Evolutionary conservation across 2,329 filamentous ascomycete species (phyloP).

Genomic region (Sclerotinia borealis): DNA sequence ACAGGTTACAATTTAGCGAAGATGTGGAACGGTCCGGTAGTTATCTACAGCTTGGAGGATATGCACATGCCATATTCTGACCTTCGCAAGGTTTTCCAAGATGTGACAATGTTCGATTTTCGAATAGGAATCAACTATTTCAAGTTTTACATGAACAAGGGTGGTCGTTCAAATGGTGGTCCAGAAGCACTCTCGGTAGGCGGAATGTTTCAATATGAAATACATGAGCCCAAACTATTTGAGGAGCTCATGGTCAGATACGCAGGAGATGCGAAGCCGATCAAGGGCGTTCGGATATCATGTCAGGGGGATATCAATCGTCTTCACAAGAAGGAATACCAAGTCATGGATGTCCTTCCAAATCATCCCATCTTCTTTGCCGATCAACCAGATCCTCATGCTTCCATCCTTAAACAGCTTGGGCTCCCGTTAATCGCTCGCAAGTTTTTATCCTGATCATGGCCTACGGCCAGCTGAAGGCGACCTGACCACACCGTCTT

Average conservation of each 20-base stretch:
- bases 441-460: not conserved
- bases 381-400: not conserved
- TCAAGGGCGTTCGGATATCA: not conserved
- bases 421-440: not conserved
- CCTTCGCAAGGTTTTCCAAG: not conserved
- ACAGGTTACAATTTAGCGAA: not conserved
- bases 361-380: not conserved
- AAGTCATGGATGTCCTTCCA: not conserved
- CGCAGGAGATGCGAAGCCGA: not conserved
- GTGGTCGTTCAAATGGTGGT: not conserved
- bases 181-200: not conserved
- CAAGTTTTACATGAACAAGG: not conserved
- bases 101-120: not conserved
- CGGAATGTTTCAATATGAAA: not conserved
- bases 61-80: not conserved
- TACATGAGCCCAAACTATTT: not conserved
- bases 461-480: not conserved
- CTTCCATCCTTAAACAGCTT: not conserved
- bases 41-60: not conserved
- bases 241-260: not conserved
- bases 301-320: not conserved
- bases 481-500: rapidly evolving
- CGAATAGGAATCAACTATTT: not conserved
- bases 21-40: not conserved
- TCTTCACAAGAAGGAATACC: not conserved